Base-by-base conservation (phyloP, 2,329 filamentous ascomycete species). In the Cladophialophora bantiana region DNA sequence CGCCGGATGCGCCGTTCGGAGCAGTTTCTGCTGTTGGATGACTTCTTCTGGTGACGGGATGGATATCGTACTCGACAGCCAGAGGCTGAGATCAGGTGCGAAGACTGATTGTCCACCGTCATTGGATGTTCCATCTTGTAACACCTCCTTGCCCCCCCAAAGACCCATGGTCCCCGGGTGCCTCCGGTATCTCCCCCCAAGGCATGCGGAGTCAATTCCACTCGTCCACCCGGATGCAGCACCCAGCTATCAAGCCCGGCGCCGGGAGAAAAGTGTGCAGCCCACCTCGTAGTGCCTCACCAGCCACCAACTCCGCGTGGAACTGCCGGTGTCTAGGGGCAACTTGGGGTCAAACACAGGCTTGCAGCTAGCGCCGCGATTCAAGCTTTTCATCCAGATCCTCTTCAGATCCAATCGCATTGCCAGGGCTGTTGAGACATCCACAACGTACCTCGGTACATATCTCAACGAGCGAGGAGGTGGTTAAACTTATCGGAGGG, bases 271-370 rank as follows among this genome's bases (percentile, higher is more conserved):
- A 50, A 26, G 45, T 9, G 18, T 26, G 20, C 26, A 26, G 26
- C 26, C 26, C 3, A 26, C 26, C 26, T 26, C 26, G 26, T 26
- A 20, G 45, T 9, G 13, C 18, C 40, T 18, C 3, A 3, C 15
- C 4, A 45, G n/a, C 40, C 40, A 45, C 40, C 40, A n/a, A 26
- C 15, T 26, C 45, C 45, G 45, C 18, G 45, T 18, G 26, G 45
- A 50, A 50, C 9, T 50, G 45, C 45, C 45, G 45, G 45, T 50
- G 45, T 50, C n/a, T 20, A 18, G 45, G 42, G 18, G 18, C 42
- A 26, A 26, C 2, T 26, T 26, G 26, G 26, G 26, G 18, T 10
- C 40, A 18, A 45, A 45, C n/a, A 6, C 40, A 45, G 36, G 9
- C 36, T 13, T 42, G 13, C 7, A 42, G 40, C 26, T n/a, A 26